These are phyloP conservation scores for Trichothecium roseum DNA, from an alignment of 2,329 filamentous ascomycete genomes.

Conservation along the genomic window DNA sequence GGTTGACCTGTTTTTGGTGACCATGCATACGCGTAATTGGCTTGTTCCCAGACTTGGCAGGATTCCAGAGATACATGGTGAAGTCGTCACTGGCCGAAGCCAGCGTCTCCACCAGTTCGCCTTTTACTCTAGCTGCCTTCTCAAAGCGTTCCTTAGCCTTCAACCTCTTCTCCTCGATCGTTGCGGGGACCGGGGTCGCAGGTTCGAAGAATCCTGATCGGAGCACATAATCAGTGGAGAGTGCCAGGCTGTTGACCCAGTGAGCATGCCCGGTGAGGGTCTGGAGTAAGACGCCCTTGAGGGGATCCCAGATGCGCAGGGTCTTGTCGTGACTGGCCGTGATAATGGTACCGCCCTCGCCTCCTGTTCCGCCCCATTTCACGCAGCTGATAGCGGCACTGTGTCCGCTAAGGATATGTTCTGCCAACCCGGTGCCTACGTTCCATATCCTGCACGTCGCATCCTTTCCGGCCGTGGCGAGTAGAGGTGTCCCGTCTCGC, in stretches of 20 bases:
- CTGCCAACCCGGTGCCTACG: slow-evolving; percentile 64
- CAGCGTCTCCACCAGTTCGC: slow-evolving; percentile 69
- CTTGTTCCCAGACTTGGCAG: slow-evolving; percentile 58
- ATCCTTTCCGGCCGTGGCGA: slow-evolving; percentile 87
- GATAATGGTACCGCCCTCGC: slow-evolving; percentile 55
- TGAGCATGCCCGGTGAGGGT: slow-evolving; percentile 77
- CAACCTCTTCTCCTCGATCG: slow-evolving; percentile 57
- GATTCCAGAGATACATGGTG: slow-evolving; percentile 94
- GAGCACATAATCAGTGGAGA: slow-evolving; percentile 86
- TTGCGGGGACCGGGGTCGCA: slow-evolving; percentile 59
- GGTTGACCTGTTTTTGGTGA: slow-evolving; percentile 94
- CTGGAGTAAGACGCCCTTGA: slow-evolving; percentile 68
- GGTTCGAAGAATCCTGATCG: slow-evolving; percentile 73
- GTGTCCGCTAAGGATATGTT: slow-evolving; percentile 79
- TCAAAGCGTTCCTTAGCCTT: slow-evolving; percentile 78
- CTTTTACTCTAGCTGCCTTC: slow-evolving; percentile 68
- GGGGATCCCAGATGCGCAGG: slow-evolving; percentile 80
- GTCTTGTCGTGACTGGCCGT: slow-evolving; percentile 85
- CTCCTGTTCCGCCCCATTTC: slow-evolving; percentile 73
- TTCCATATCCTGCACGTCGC: slow-evolving; percentile 82
- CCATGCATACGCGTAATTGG: slow-evolving; percentile 82
- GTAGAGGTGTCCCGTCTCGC: slow-evolving; percentile 58
- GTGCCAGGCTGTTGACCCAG: slow-evolving; percentile 89
- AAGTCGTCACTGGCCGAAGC: slow-evolving; percentile 92
- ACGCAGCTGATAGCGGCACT: slow-evolving; percentile 84